phyloP scores from a whole-genome alignment of 352 stramenopile genomes.

The Detonula confervacea region DNA sequence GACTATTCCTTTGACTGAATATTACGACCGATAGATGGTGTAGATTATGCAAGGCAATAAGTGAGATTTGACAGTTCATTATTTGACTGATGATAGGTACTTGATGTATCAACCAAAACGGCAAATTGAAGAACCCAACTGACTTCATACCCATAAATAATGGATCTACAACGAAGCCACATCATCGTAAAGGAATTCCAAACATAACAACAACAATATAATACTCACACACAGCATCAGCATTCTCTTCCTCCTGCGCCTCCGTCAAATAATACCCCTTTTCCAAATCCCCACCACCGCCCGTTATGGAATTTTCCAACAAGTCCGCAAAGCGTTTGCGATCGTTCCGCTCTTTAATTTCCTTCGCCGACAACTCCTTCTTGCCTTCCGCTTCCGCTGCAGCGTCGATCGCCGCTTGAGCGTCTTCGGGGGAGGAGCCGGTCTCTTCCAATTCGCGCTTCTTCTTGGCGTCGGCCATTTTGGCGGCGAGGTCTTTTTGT shows the following conservation, averaged over 20 bases:
- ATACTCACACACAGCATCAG: slow-evolving; percentile 62
- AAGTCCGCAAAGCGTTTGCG: slow-evolving; percentile 73
- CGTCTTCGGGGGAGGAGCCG: slow-evolving; percentile 5
- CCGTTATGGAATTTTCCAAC: slow-evolving; percentile 65
- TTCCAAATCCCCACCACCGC: slow-evolving; percentile 37
- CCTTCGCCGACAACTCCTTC: slow-evolving; percentile 49
- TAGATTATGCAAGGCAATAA: too few relatives aligned
- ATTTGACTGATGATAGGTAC: too few relatives aligned
- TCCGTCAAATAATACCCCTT: slow-evolving; percentile 65
- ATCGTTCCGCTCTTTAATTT: slow-evolving; percentile 83
- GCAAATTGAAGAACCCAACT: too few relatives aligned
- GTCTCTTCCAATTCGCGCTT: slow-evolving; percentile 46
- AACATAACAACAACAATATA: slow-evolving; percentile 14
- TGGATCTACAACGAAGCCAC: too few relatives aligned
- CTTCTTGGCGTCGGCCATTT: slow-evolving; percentile 72
- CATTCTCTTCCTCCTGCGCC: slow-evolving; percentile 78
- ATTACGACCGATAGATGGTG: too few relatives aligned
- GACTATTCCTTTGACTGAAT: slow-evolving; percentile 45
- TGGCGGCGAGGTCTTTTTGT: slow-evolving; percentile 74
- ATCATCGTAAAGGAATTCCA: background rate
- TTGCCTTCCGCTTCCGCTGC: background rate
- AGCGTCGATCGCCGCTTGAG: background rate
- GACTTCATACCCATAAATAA: too few relatives aligned
- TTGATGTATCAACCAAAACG: too few relatives aligned
- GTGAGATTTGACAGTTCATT: too few relatives aligned